Evolutionary conservation across 2,329 filamentous ascomycete genomes (phyloP).

Genomic region (Dactylonectria estremocensis): DNA sequence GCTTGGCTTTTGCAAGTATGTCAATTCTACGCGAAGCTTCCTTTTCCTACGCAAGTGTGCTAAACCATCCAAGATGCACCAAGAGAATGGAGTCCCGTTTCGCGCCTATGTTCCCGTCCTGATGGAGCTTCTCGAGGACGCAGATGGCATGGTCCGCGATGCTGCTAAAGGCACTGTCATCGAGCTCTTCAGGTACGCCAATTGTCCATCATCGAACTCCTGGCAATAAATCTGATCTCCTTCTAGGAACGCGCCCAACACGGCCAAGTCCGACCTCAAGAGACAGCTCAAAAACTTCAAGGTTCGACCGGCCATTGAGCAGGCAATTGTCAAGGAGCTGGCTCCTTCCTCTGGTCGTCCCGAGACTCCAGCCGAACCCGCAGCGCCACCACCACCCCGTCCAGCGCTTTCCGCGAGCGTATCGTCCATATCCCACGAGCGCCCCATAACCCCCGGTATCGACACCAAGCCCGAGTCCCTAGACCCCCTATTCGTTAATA

Average conservation of each 20-base stretch:
- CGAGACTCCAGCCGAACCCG: slow-evolving; percentile 58
- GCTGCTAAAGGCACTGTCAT: slow-evolving; percentile 87
- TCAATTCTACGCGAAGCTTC: not conserved
- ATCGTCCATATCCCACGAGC: slow-evolving; percentile 64
- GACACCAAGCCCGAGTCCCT: slow-evolving; percentile 78
- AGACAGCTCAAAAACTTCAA: slow-evolving; percentile 87
- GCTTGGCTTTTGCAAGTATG: slow-evolving; percentile 85
- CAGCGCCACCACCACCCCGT: slow-evolving; percentile 56
- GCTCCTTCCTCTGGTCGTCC: slow-evolving; percentile 65
- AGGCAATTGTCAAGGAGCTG: slow-evolving; percentile 84
- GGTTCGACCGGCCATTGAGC: slow-evolving; percentile 88
- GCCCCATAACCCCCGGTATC: slow-evolving; percentile 73
- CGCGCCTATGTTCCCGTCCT: slow-evolving; percentile 85
- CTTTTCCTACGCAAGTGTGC: slow-evolving; percentile 1
- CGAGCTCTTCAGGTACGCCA: slow-evolving; percentile 82
- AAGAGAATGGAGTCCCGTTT: slow-evolving; percentile 84
- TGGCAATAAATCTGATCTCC: slow-evolving; percentile 25
- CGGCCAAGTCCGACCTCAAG: slow-evolving; percentile 91
- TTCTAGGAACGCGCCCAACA: slow-evolving; percentile 79
- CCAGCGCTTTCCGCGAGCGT: slow-evolving; percentile 65
- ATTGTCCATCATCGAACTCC: not conserved
- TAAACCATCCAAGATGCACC: slow-evolving; percentile 76
- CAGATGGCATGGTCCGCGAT: slow-evolving; percentile 89
- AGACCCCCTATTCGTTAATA: slow-evolving; percentile 88
- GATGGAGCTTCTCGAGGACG: slow-evolving; percentile 91